Evolutionary conservation across 768 basidiomycete species (phyloP).

Genomic region (Amanita pseudoporphyria): DNA sequence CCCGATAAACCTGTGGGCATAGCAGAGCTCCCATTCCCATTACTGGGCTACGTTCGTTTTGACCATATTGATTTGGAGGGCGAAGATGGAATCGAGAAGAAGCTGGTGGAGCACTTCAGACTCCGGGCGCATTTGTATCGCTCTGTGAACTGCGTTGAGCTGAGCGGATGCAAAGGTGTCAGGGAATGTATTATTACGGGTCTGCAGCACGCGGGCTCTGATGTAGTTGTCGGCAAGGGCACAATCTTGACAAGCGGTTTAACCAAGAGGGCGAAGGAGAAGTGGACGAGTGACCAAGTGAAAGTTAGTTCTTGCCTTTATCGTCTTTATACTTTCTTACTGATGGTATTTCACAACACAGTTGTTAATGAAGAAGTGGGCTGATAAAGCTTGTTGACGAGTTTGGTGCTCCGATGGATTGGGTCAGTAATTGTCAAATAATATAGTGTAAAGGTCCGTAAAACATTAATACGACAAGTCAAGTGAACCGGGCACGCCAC

Average conservation of each 20-base stretch:
- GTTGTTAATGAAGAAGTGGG: not conserved
- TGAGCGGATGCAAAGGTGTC: not conserved
- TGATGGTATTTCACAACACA: not conserved
- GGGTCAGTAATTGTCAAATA: not conserved
- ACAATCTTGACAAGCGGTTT: not conserved
- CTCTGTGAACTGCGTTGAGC: not conserved
- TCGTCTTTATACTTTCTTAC: not conserved
- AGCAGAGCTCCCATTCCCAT: not conserved
- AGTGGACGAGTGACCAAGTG: not conserved
- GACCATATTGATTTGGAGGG: not conserved
- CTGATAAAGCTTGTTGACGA: not conserved
- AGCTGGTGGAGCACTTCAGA: not conserved
- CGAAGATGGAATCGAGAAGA: too few relatives aligned
- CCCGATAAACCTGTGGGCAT: not conserved
- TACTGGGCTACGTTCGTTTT: not conserved
- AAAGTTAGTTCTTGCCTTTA: not conserved
- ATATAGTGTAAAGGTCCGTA: too few relatives aligned
- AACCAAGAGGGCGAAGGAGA: not conserved
- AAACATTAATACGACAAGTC: too few relatives aligned
- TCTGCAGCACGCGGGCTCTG: not conserved
- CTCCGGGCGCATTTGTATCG: not conserved
- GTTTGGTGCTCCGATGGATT: not conserved
- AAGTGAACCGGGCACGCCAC: not conserved
- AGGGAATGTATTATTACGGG: not conserved
- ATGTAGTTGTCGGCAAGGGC: not conserved